A percentile compares a stretch with the other conserved stretches of the same genome.
Conservation (phyloP, 2,329 filamentous ascomycete species). For the Phyllosticta citrichinensis region DNA sequence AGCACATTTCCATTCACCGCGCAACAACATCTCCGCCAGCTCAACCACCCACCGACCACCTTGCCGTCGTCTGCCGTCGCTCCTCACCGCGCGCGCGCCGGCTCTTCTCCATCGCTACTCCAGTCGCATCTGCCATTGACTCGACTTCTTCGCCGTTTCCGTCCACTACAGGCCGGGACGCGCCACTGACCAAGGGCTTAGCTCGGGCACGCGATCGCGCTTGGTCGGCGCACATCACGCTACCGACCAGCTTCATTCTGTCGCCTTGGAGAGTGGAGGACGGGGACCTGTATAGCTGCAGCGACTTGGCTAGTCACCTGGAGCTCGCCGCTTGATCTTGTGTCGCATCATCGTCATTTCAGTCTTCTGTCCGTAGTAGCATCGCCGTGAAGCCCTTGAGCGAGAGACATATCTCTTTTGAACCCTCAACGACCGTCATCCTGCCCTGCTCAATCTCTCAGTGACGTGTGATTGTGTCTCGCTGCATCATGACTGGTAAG, state of each 20-base stretch:
- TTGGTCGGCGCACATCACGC: not conserved
- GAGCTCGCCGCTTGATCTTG: slow-evolving; percentile 1
- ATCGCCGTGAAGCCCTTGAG: slow-evolving; percentile 22
- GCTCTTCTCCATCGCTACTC: not conserved
- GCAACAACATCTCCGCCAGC: not conserved
- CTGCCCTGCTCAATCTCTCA: slow-evolving; percentile 1
- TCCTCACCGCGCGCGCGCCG: not conserved
- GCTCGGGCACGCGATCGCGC: not conserved
- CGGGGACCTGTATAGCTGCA: slow-evolving; percentile 3
- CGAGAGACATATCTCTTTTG: slow-evolving; percentile 7
- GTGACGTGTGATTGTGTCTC: slow-evolving; percentile 7
- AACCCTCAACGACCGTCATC: slow-evolving; percentile 4
- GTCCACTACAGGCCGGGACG: not conserved
- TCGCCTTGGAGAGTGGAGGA: not conserved
- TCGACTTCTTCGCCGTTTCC: not conserved
- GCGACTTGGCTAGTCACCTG: slow-evolving; percentile 2
- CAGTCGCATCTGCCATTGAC: not conserved
- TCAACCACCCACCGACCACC: not conserved
- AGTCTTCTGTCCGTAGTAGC: slow-evolving; percentile 10
- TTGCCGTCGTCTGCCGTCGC: not conserved
- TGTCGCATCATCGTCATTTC: slow-evolving; percentile 1
- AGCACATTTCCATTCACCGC: not conserved
- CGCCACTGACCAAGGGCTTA: not conserved
- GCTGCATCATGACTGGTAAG: slow-evolving; percentile 51
- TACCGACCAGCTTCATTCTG: not conserved